These are phyloP conservation scores for Atkinsonella hypoxylon DNA, from an alignment of 2,329 filamentous ascomycete species.

Conservation along the genomic window DNA sequence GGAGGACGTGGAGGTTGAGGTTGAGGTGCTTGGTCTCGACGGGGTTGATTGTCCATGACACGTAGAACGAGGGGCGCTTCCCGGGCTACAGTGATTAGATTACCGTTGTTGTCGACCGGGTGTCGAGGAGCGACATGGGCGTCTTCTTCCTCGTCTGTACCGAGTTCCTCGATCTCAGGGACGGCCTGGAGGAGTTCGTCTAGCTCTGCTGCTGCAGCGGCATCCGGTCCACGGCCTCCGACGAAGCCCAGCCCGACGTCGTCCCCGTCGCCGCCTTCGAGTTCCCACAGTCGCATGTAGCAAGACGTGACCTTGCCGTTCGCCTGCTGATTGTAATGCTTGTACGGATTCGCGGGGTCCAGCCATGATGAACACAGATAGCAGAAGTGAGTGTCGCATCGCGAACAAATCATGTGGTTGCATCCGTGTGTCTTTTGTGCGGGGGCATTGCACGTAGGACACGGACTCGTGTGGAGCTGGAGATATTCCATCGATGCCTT, in stretches of 20 bases:
- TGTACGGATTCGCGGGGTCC: slow-evolving; percentile 67
- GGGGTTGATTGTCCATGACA: slow-evolving; percentile 30
- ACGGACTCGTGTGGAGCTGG: slow-evolving; percentile 67
- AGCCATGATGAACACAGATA: slow-evolving; percentile 90
- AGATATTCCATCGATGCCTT: slow-evolving; percentile 80
- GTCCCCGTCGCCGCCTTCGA: slow-evolving; percentile 65
- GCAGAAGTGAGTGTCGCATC: slow-evolving; percentile 87
- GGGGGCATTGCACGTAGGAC: slow-evolving; percentile 75
- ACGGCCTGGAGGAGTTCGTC: not conserved
- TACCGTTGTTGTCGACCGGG: slow-evolving; percentile 16
- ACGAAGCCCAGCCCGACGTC: slow-evolving; percentile 34
- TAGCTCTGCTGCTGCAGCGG: not conserved
- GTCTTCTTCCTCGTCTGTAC: slow-evolving; percentile 14
- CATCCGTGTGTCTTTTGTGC: slow-evolving; percentile 88
- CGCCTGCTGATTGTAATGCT: slow-evolving; percentile 66
- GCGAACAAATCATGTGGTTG: slow-evolving; percentile 92
- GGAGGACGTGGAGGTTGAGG: slow-evolving; percentile 2
- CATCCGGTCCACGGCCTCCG: slow-evolving; percentile 21
- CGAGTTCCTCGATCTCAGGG: slow-evolving; percentile 11
- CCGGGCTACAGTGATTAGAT: slow-evolving; percentile 34
- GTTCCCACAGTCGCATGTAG: slow-evolving; percentile 80
- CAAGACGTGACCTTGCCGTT: slow-evolving; percentile 47
- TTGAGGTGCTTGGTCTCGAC: slow-evolving; percentile 9
- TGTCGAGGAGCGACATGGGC: slow-evolving; percentile 13
- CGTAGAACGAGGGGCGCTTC: slow-evolving; percentile 46